phyloP scores from a whole-genome alignment of 495 filamentous ascomycete species.

The Parathielavia hyrcaniae region DNA sequence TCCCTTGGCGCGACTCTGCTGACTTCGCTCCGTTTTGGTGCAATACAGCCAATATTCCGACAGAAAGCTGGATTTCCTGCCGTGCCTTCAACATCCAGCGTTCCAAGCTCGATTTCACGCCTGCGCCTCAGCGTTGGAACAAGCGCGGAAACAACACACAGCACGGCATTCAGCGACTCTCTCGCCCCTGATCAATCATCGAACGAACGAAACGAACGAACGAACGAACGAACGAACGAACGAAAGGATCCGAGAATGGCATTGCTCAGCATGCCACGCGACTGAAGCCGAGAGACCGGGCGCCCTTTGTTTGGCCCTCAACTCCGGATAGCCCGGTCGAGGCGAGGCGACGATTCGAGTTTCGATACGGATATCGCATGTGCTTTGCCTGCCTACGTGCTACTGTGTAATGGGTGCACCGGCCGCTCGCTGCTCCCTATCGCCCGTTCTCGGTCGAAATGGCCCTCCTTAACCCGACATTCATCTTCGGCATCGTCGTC shows the following conservation, averaged over 20 bases:
- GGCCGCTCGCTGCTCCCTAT: slow-evolving; percentile 15
- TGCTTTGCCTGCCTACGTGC: slow-evolving; percentile 3
- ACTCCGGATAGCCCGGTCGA: not conserved
- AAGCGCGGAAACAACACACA: not conserved
- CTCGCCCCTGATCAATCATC: not conserved
- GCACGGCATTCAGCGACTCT: not conserved
- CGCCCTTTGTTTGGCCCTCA: slow-evolving; percentile 12
- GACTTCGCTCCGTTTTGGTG: not conserved
- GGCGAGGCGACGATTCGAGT: not conserved
- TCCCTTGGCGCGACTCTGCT: not conserved
- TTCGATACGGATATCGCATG: not conserved
- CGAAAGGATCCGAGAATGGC: slow-evolving; percentile 22
- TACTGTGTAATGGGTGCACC: slow-evolving; percentile 14
- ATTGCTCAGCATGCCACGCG: slow-evolving; percentile 20
- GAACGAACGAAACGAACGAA: slow-evolving; percentile 9
- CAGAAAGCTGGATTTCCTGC: not conserved
- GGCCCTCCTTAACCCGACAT: slow-evolving; percentile 60
- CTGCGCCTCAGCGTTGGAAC: not conserved
- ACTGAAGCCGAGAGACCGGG: slow-evolving; percentile 19
- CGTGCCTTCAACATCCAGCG: not conserved
- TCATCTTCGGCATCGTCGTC: slow-evolving; percentile 74
- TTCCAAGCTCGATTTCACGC: not conserved
- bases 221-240: slow-evolving; percentile 11
- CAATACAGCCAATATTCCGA: not conserved
- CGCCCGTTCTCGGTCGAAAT: slow-evolving; percentile 30